phyloP scores from a whole-genome alignment of 2,329 filamentous ascomycete species.

The Monosporascus sp. region DNA sequence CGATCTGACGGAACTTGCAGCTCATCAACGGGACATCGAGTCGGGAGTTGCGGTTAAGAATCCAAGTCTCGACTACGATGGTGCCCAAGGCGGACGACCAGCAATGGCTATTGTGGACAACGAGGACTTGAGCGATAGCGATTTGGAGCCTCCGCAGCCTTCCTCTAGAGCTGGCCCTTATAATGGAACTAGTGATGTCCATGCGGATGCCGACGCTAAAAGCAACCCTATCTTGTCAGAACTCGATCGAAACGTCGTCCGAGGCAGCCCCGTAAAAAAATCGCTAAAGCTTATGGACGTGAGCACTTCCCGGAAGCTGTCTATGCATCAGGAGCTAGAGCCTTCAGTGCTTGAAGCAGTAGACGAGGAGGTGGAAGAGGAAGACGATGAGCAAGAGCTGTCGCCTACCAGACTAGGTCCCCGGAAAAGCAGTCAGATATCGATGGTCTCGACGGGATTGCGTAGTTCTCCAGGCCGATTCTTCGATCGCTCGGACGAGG shows the following conservation, averaged over 20 bases:
- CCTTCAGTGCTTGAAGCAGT: slow-evolving; percentile 27
- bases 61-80: slow-evolving; percentile 11
- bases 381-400: slow-evolving; percentile 23
- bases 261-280: slow-evolving; percentile 13
- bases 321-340: slow-evolving; percentile 20
- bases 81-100: slow-evolving; percentile 7
- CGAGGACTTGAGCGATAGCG: background rate
- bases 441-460: slow-evolving; percentile 33
- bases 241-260: slow-evolving; percentile 23
- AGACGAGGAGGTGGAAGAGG: slow-evolving; percentile 21
- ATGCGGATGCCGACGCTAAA: slow-evolving; percentile 1
- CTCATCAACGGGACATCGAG: slow-evolving; percentile 8
- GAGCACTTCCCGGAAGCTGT: slow-evolving; percentile 8
- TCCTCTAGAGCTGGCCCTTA: slow-evolving; percentile 6
- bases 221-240: slow-evolving; percentile 17
- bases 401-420: slow-evolving; percentile 19
- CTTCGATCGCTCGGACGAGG: slow-evolving; percentile 38
- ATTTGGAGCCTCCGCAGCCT: background rate
- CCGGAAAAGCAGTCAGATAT: slow-evolving; percentile 20
- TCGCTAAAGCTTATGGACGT: slow-evolving; percentile 6
- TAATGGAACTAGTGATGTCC: slow-evolving; percentile 15
- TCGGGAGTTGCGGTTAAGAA: slow-evolving; percentile 6
- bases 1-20: slow-evolving; percentile 5
- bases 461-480: slow-evolving; percentile 34
- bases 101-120: background rate